These are phyloP conservation scores for Tetracentron sinense DNA, from an alignment of 164 flowering plant species.

Conservation along the genomic window DNA sequence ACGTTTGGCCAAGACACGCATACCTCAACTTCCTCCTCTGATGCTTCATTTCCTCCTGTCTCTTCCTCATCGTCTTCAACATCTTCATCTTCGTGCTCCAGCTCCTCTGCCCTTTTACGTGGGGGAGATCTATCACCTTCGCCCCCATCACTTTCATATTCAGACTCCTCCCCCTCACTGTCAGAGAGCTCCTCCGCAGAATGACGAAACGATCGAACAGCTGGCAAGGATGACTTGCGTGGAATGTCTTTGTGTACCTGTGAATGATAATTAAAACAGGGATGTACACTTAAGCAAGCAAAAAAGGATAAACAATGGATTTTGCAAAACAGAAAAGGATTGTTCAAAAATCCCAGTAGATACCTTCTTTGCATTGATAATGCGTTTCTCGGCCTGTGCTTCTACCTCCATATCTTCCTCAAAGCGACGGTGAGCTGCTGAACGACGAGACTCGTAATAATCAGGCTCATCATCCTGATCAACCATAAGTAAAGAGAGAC, in stretches of 20 bases:
- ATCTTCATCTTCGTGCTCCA: constrained; percentile 62
- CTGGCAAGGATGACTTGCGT: constrained; percentile 52
- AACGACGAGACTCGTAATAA: constrained; percentile 64
- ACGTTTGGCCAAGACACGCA: constrained; percentile 5
- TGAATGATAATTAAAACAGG: constrained; percentile 15
- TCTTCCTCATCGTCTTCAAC: constrained; percentile 57
- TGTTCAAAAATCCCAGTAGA: background rate
- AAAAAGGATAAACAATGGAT: background rate
- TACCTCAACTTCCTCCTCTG: constrained; percentile 71
- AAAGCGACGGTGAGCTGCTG: constrained; percentile 55
- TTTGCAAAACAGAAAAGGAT: background rate
- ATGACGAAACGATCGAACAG: constrained; percentile 52
- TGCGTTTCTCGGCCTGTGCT: constrained; percentile 87
- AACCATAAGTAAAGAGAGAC: constrained; percentile 11
- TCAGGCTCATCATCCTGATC: constrained; percentile 81
- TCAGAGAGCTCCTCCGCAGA: constrained; percentile 62
- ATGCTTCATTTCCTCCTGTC: constrained; percentile 40
- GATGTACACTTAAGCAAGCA: background rate
- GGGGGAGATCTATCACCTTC: constrained; percentile 64
- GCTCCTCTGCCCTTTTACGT: constrained; percentile 48
- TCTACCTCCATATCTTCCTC: constrained; percentile 88
- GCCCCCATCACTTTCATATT: constrained; percentile 87
- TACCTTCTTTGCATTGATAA: constrained; percentile 90
- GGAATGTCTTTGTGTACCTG: constrained; percentile 62
- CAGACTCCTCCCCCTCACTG: constrained; percentile 92